phyloP scores from a whole-genome alignment of 2,329 filamentous ascomycete species.

The Zalaria sp. region DNA sequence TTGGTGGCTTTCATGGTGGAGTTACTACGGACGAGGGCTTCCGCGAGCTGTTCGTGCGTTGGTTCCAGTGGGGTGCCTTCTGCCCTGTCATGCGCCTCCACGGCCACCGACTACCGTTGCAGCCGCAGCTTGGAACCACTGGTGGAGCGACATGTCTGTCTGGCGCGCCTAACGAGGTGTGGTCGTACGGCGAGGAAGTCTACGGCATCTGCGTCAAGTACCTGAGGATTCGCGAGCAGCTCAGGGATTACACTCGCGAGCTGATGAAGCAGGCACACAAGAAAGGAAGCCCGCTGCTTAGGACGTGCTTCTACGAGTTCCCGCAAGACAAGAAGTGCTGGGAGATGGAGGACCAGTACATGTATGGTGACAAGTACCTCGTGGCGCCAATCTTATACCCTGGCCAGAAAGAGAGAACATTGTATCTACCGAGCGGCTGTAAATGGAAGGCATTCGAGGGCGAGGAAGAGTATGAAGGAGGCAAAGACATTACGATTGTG shows the following conservation, averaged over 20 bases:
- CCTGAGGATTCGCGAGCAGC: slow-evolving; percentile 40
- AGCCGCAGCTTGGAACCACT: slow-evolving; percentile 26
- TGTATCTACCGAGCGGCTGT: slow-evolving; percentile 39
- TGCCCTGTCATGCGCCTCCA: slow-evolving; percentile 55
- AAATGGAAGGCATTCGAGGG: slow-evolving; percentile 30
- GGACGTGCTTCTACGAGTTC: slow-evolving; percentile 51
- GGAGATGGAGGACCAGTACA: slow-evolving; percentile 47
- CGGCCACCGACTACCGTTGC: slow-evolving; percentile 48
- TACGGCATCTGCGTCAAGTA: slow-evolving; percentile 48
- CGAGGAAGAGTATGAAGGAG: slow-evolving; percentile 22
- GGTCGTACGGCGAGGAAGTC: slow-evolving; percentile 48
- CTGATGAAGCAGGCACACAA: slow-evolving; percentile 48
- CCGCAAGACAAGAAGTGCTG: slow-evolving; percentile 39
- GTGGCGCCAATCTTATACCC: slow-evolving; percentile 41
- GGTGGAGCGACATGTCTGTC: slow-evolving; percentile 23
- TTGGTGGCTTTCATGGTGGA: slow-evolving; percentile 56
- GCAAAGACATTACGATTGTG: slow-evolving; percentile 24
- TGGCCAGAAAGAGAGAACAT: slow-evolving; percentile 27
- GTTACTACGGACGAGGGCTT: slow-evolving; percentile 41
- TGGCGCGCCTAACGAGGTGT: slow-evolving; percentile 49
- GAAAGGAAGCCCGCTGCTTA: slow-evolving; percentile 46
- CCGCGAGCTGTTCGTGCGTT: slow-evolving; percentile 49
- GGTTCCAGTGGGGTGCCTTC: slow-evolving; percentile 57
- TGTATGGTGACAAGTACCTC: slow-evolving; percentile 48
- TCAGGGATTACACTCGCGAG: slow-evolving; percentile 42